Conservation (phyloP, 2,329 filamentous ascomycete species). For the Aspergillus fijiensis region DNA sequence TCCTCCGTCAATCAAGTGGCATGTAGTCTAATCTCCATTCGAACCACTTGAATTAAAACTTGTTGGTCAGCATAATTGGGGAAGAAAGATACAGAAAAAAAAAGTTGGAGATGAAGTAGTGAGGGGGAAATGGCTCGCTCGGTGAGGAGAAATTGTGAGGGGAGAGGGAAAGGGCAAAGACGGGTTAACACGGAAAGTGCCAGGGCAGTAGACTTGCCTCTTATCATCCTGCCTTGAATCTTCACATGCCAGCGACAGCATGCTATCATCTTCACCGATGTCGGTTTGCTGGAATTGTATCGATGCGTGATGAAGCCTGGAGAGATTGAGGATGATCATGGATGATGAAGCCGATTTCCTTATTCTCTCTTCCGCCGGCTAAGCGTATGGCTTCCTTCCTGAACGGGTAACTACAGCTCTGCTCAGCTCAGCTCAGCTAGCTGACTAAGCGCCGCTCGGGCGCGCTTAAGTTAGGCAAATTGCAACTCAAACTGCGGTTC, state of each 20-base stretch:
- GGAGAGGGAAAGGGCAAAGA: neutral
- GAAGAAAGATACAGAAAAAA: neutral
- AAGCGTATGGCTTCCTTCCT: neutral
- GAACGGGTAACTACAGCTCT: neutral
- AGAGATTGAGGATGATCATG: no score
- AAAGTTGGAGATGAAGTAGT: slow-evolving; percentile 4
- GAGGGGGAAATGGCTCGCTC: slow-evolving; percentile 14
- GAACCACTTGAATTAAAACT: neutral
- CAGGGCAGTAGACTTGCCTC: neutral
- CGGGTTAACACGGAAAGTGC: neutral
- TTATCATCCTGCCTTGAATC: neutral
- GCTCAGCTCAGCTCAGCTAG: neutral
- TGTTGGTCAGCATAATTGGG: slow-evolving; percentile 1
- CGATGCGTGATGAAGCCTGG: neutral
- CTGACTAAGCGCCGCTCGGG: neutral
- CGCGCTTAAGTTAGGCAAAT: no score
- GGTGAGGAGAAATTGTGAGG: slow-evolving; percentile 20
- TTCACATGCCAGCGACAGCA: neutral
- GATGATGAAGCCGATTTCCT: neutral
- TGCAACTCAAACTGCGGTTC: neutral
- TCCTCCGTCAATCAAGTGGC: neutral
- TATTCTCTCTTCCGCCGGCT: slow-evolving; percentile 1
- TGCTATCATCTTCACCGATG: neutral
- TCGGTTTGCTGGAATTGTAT: neutral
- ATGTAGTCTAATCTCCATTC: neutral